Percentiles rank a stretch among this genome's conserved stretches.
These are phyloP conservation scores for Colletotrichum magnum DNA, from an alignment of 2,329 filamentous ascomycete genomes.

Conservation along the genomic window DNA sequence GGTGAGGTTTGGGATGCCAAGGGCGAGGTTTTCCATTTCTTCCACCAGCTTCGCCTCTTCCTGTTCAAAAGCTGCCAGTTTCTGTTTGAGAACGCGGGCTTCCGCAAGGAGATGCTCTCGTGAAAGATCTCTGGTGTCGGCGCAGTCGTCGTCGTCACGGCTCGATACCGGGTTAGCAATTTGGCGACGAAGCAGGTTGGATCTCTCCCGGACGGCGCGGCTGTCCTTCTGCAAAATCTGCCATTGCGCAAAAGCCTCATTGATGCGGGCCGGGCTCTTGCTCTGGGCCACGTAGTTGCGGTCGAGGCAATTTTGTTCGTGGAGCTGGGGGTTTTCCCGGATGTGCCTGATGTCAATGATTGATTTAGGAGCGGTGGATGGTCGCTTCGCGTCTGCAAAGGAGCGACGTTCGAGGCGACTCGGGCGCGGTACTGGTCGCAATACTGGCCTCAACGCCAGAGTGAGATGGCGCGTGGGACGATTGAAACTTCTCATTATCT, in stretches of 20 bases:
- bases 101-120: constrained; percentile 72
- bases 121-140: constrained; percentile 53
- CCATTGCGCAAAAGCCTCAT: constrained; percentile 69
- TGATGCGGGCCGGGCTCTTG: constrained; percentile 69
- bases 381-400: constrained; percentile 59
- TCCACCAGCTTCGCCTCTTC: constrained; percentile 70
- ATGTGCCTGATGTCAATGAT: constrained; percentile 90
- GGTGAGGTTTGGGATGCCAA: constrained; percentile 89
- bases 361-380: constrained; percentile 83
- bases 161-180: constrained; percentile 67
- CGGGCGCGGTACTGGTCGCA: background rate
- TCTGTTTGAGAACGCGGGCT: constrained; percentile 74
- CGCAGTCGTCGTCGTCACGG: constrained; percentile 56
- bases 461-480: constrained; percentile 8
- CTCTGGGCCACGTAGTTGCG: constrained; percentile 81
- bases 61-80: constrained; percentile 72
- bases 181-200: constrained; percentile 74
- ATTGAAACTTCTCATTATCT: constrained; percentile 25
- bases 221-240: constrained; percentile 72
- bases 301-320: constrained; percentile 86
- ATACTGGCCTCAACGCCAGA: background rate
- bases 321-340: constrained; percentile 84
- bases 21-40: constrained; percentile 82
- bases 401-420: constrained; percentile 19
- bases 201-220: constrained; percentile 73